Conservation (phyloP, 257 asterid genomes). For the Schizonepeta tenuifolia region DNA sequence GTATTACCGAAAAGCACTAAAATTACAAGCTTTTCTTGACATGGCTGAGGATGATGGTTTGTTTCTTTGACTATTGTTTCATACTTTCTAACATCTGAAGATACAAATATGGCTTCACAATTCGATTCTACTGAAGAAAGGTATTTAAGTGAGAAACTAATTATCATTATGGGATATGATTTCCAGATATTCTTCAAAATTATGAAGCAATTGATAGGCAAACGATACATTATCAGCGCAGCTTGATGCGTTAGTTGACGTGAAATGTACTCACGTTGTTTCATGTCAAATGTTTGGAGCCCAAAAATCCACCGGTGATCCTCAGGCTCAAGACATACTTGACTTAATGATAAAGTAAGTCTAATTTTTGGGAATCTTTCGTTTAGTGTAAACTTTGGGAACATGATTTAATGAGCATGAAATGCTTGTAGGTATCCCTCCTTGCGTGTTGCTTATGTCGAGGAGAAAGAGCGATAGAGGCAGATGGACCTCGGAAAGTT, state of each 20-base stretch:
- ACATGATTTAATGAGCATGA: slow-evolving; percentile 24
- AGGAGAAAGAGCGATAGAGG: slow-evolving; percentile 75
- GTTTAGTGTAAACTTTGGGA: background rate
- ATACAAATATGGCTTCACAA: background rate
- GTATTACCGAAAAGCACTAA: slow-evolving; percentile 87
- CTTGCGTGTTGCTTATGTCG: slow-evolving; percentile 93
- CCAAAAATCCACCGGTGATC: slow-evolving; percentile 82
- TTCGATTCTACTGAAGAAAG: too few species aligned
- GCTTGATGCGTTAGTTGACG: slow-evolving; percentile 88
- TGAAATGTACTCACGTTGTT: slow-evolving; percentile 87
- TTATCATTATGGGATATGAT: slow-evolving; percentile 24
- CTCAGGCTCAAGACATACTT: slow-evolving; percentile 90
- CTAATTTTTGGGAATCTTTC: background rate
- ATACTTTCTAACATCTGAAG: background rate
- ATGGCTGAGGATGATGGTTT: slow-evolving; percentile 94
- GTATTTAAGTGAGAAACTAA: slow-evolving; percentile 12
- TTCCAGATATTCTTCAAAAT: slow-evolving; percentile 81
- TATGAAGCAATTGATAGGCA: slow-evolving; percentile 66
- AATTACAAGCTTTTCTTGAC: slow-evolving; percentile 96
- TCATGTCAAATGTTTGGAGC: slow-evolving; percentile 93
- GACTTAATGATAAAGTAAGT: slow-evolving; percentile 78
- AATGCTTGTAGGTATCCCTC: slow-evolving; percentile 69
- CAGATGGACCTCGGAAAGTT: slow-evolving; percentile 45
- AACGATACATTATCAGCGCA: slow-evolving; percentile 84
- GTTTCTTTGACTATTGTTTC: slow-evolving; percentile 28